Base-by-base conservation (phyloP, 2,329 filamentous ascomycete species). In the Leptographium wingfieldii region DNA sequence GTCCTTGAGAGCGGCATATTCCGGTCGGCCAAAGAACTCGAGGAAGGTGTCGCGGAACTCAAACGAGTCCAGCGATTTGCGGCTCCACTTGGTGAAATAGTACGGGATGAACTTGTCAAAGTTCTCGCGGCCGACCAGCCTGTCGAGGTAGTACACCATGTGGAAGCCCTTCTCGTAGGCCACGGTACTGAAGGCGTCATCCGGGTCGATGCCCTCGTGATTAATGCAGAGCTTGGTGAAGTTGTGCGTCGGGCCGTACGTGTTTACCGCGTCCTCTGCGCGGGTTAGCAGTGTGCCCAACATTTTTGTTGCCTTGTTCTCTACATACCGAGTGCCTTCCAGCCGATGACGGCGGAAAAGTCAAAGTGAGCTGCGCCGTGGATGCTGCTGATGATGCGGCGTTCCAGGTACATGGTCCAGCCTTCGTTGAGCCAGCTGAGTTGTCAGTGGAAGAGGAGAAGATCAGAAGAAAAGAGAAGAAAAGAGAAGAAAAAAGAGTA, bases 141-240 rank as follows among this genome's bases (percentile, higher is more conserved):
- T 87, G 68, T 99, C 94, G 16, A 99, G 84, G 67, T 92, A 86
- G 72, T 91, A 96, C 54, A 99, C 79, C 72, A 97, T 95, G 69
- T 89, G 88, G 73, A 96, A 97, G 3, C 92, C 92, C 74, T 99
- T 97, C 71, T 97, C 92, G 68, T 99, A 99, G 0, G 94, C 91
- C 40, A 97, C 79, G 31, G 84, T 88, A 66, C 88, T 95, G 75
- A 97, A 99, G 1, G 92, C 89, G 72, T 99, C 94, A 71, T 97
- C 94, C 0, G 94, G 94, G 67, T 97, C 92, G 65, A 94, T 86
- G 61, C 90, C 90, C 69, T 92, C 88, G 64, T 97, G 85, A 70
- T 90, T 85, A 62, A 92, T 82, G 65, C 96, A 84, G 59, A 99
- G 80, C 72, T 95, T 95, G 9, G 94, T 99, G 75, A 94, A 97